Base-by-base conservation (phyloP, 2,329 filamentous ascomycete species). In the Sclerotinia sclerotiorum region DNA sequence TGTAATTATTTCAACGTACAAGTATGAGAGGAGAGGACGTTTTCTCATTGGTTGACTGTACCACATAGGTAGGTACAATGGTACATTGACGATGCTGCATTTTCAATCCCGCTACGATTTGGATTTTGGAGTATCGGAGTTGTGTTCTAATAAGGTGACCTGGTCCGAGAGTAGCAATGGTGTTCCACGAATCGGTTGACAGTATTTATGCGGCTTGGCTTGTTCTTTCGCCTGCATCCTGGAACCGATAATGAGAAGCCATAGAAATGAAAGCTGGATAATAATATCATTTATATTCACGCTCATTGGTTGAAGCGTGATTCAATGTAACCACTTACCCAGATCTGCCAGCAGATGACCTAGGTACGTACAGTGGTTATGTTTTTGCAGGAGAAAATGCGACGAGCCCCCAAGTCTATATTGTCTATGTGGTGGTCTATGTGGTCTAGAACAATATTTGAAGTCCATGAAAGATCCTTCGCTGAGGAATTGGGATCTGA, bases 321-420 rank as follows among this genome's bases (percentile, higher is more conserved):
- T 24, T 17, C 10, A 17, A 32, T 51, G 60, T 39, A 27, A 51
- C 46, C 2, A 46, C 51, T 11, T 51, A 62, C 60, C 19, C 19
- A 62, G 46, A 62, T 51, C 60, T 62, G 60, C 60, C n/a, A 62
- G 46, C 60, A 62, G 46, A 62, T 62, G 46, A 62, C 60, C 46
- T 27, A 39, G 44, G 57, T 32, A 35, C 27, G 32, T 46, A 24
- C 29, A 24, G 27, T 27, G 29, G 58, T n/a, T 32, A 27, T 48
- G 44, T 5, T 49, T 44, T 55, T 19, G 52, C 29, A 55, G 19
- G 21, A 21, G 29, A 29, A 35, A 29, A 35, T n/a, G 19, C 29
- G 52, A 35, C 27, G 42, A 15, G 44, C n/a, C 17, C 27, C 10
- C 11, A 61, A 29, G 58, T 49, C 44, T 29, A 5, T 29, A 5